These are phyloP conservation scores for Leptodermis oblonga DNA, from an alignment of 257 asterid genomes.

Conservation along the genomic window DNA sequence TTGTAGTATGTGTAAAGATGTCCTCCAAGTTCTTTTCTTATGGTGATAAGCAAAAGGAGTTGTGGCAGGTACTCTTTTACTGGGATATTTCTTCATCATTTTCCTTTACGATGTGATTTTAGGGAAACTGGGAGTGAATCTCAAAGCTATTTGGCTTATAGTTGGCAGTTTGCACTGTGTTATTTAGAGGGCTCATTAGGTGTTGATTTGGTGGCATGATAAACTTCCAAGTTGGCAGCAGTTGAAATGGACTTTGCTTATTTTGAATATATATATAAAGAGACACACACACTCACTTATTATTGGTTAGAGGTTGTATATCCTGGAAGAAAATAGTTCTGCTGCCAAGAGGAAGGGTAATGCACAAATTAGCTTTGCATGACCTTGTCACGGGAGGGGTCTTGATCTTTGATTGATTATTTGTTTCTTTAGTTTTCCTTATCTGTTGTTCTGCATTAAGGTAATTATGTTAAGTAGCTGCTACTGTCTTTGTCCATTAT, in stretches of 20 bases:
- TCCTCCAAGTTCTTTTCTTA: no score
- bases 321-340: not conserved
- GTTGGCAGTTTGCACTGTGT: not conserved
- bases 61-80: not conserved
- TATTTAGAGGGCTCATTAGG: not conserved
- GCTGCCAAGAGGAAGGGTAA: not conserved
- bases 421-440: not conserved
- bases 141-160: not conserved
- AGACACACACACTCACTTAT: not conserved
- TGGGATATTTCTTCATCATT: no score
- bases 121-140: not conserved
- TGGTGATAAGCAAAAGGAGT: not conserved
- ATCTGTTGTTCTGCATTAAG: not conserved
- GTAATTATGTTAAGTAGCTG: not conserved
- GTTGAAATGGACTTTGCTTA: not conserved
- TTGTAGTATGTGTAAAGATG: not conserved
- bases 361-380: not conserved
- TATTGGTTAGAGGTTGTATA: not conserved
- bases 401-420: not conserved
- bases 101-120: not conserved
- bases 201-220: not conserved
- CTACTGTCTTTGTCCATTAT: not conserved
- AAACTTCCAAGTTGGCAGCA: not conserved
- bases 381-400: not conserved
- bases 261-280: no score